Percentiles rank a stretch among this genome's conserved stretches.
Evolutionary conservation across 2,329 filamentous ascomycete genomes (phyloP).

Genomic region (Colletotrichum scovillei): DNA sequence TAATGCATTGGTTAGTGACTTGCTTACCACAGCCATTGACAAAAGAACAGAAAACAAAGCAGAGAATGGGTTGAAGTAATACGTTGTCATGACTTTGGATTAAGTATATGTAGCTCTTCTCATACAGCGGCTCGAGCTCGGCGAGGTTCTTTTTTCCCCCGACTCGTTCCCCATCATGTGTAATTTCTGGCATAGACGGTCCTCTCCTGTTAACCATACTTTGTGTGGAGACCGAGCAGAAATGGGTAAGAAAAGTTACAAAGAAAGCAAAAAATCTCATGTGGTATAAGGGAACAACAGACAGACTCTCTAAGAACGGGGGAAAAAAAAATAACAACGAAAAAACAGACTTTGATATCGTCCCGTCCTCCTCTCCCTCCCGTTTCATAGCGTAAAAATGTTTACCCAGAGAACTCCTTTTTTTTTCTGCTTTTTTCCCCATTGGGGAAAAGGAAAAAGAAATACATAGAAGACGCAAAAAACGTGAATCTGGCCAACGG

Average conservation of each 20-base stretch:
- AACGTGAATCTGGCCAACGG: neutral
- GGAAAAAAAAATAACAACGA: neutral
- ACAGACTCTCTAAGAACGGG: neutral
- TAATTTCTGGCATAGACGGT: neutral
- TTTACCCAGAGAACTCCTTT: neutral
- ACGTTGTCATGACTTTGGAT: neutral
- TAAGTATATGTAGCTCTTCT: slow-evolving; percentile 1
- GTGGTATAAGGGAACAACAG: neutral
- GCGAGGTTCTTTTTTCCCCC: neutral
- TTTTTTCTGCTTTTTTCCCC: neutral
- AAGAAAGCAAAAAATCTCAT: neutral
- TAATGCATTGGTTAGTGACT: too few species aligned
- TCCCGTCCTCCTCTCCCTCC: neutral
- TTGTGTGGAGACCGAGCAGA: too few species aligned
- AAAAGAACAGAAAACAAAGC: too few species aligned
- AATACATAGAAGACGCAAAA: neutral
- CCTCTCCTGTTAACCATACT: neutral
- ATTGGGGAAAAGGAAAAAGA: neutral
- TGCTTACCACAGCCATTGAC: too few species aligned
- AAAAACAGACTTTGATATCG: neutral
- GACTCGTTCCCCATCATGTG: neutral
- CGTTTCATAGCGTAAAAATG: neutral
- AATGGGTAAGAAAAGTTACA: too few species aligned
- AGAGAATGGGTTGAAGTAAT: neutral
- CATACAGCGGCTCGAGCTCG: neutral